Conservation (phyloP, 2,329 filamentous ascomycete species). For the Pseudonectria foliicola region DNA sequence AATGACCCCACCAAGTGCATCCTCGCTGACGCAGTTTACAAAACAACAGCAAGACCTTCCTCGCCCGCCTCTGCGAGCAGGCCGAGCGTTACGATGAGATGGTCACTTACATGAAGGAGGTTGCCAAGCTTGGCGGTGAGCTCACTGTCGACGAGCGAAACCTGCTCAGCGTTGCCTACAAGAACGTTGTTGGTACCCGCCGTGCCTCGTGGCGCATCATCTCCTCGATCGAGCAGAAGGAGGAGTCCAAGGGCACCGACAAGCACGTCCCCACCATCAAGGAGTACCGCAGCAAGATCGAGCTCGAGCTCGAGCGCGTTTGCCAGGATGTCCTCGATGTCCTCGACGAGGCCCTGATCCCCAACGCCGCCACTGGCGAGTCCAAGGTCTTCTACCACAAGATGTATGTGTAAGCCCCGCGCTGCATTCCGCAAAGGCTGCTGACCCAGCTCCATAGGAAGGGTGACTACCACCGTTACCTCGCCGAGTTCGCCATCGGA, state of each 20-base stretch:
- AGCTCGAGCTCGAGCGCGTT: constrained; percentile 93
- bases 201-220: constrained; percentile 99
- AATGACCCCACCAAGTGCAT: constrained; percentile 14
- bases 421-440: constrained; percentile 6
- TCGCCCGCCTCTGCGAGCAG: constrained; percentile 99
- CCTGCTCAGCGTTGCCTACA: constrained; percentile 97
- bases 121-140: constrained; percentile 78
- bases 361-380: constrained; percentile 92
- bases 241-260: constrained; percentile 96
- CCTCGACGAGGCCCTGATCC: constrained; percentile 86
- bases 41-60: constrained; percentile 87
- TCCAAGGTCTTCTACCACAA: constrained; percentile 99
- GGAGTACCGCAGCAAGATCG: constrained; percentile 98
- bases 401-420: constrained; percentile 61
- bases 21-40: constrained; percentile 21
- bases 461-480: constrained; percentile 95
- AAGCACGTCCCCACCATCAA: constrained; percentile 92
- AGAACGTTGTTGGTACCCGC: constrained; percentile 98
- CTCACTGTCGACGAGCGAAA: constrained; percentile 96
- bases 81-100: constrained; percentile 99
- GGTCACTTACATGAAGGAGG: constrained; percentile 99
- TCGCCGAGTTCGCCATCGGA: constrained; percentile 90
- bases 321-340: constrained; percentile 97
- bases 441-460: constrained; percentile 53
- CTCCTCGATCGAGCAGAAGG: constrained; percentile 99